A percentile compares a stretch with the other conserved stretches of the same genome.
These are phyloP conservation scores for Boletellus emodensis DNA, from an alignment of 768 basidiomycete species.

Conservation along the genomic window DNA sequence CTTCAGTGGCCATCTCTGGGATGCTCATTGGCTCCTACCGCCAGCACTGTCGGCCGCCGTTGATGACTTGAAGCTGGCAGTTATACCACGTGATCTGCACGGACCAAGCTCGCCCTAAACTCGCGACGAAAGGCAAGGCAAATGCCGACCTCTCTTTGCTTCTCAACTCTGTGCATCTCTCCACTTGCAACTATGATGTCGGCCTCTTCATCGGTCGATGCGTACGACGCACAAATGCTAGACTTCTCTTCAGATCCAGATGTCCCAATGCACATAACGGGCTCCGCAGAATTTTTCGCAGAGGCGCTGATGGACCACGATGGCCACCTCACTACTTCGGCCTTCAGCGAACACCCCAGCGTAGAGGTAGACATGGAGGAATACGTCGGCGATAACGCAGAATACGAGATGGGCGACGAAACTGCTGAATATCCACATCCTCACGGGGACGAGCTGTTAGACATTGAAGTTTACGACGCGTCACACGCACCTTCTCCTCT, in stretches of 20 bases:
- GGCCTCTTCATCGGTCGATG: conserved; percentile 37
- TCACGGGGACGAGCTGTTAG: conserved; percentile 29
- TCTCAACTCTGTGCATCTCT: conserved; percentile 14
- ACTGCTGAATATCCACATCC: conserved; percentile 23
- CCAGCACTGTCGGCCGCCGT: conserved; percentile 4
- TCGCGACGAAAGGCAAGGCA: conserved; percentile 3
- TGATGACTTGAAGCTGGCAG: neutral
- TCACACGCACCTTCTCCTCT: conserved; percentile 33
- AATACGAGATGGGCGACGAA: conserved; percentile 44
- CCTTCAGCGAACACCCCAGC: conserved; percentile 34
- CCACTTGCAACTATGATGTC: conserved; percentile 21
- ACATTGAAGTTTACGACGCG: conserved; percentile 41
- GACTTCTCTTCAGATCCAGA: conserved; percentile 56
- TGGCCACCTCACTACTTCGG: conserved; percentile 25
- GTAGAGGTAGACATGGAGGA: conserved; percentile 69
- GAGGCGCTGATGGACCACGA: conserved; percentile 62
- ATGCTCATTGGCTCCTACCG: neutral
- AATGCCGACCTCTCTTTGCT: conserved; percentile 15
- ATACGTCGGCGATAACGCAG: conserved; percentile 42
- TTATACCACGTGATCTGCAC: conserved; percentile 29
- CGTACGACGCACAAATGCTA: conserved; percentile 62
- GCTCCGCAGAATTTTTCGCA: conserved; percentile 46
- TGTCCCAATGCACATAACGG: conserved; percentile 51
- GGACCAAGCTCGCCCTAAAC: conserved; percentile 31
- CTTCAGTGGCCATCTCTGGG: conserved; percentile 15